These are phyloP conservation scores for Scheffersomyces cryptocercus DNA, from an alignment of 1,139 yeast species.

Conservation along the genomic window DNA sequence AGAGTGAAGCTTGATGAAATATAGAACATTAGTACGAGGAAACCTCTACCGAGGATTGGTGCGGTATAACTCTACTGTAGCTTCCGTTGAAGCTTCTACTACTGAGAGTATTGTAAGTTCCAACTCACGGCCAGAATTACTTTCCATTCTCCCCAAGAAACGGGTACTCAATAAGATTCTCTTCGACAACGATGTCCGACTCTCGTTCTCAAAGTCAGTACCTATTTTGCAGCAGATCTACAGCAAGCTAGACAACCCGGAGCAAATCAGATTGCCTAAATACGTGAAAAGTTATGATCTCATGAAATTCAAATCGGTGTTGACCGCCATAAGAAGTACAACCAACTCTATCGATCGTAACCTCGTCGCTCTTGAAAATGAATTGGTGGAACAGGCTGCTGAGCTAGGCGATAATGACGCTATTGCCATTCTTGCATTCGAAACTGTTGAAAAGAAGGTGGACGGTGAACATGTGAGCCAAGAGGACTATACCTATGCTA, in stretches of 20 bases:
- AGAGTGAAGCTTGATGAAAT: background rate
- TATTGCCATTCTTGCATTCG: conserved; percentile 68
- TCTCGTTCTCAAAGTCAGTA: conserved; percentile 53
- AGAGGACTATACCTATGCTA: conserved; percentile 66
- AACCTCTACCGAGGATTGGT: background rate
- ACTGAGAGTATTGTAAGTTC: no score
- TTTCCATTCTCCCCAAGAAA: conserved; percentile 58
- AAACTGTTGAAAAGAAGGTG: conserved; percentile 40
- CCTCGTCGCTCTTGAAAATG: conserved; percentile 63
- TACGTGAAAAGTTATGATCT: conserved; percentile 57
- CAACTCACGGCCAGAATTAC: conserved; percentile 40
- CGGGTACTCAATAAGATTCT: conserved; percentile 57
- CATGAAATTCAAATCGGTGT: conserved; percentile 65
- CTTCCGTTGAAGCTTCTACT: background rate
- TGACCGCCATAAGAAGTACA: conserved; percentile 60
- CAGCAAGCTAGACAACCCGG: conserved; percentile 39
- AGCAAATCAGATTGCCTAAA: conserved; percentile 37
- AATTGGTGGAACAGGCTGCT: conserved; percentile 76
- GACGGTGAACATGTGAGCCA: conserved; percentile 25
- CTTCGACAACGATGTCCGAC: conserved; percentile 64
- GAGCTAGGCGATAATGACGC: conserved; percentile 84
- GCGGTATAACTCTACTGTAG: background rate
- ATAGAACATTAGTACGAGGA: background rate
- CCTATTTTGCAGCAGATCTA: conserved; percentile 56
- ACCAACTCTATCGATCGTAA: conserved; percentile 60